Percentiles rank a stretch among this genome's conserved stretches.
Conservation (phyloP, 2,329 filamentous ascomycete genomes). For the Colletotrichum tamarilloi region DNA sequence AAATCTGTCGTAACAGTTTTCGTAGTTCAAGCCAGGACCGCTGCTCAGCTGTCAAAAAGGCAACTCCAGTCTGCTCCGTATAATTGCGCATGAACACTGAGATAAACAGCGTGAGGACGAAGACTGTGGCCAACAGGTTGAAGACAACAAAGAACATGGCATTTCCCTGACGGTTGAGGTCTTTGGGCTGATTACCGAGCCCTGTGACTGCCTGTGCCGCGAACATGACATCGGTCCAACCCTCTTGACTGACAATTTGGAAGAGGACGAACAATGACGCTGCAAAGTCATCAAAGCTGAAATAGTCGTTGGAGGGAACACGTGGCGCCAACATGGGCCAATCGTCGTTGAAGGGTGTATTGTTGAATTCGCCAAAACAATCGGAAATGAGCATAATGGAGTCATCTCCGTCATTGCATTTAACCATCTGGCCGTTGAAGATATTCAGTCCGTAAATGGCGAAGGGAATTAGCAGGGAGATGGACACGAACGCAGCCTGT, state of each 20-base stretch:
- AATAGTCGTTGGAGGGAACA: constrained; percentile 83
- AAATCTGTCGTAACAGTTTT: constrained; percentile 91
- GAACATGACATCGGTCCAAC: constrained; percentile 95
- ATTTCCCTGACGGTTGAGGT: constrained; percentile 80
- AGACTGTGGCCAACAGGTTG: constrained; percentile 95
- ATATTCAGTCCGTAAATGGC: constrained; percentile 95
- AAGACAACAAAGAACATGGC: constrained; percentile 95
- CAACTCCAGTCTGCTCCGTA: constrained; percentile 97
- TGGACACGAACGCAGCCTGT: constrained; percentile 86
- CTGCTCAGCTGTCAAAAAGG: constrained; percentile 94
- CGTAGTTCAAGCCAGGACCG: constrained; percentile 95
- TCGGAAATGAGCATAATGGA: constrained; percentile 70
- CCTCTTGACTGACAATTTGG: constrained; percentile 98
- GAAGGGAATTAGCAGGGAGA: constrained; percentile 95
- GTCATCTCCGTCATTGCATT: constrained; percentile 80
- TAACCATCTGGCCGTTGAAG: constrained; percentile 83
- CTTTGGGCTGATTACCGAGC: constrained; percentile 76
- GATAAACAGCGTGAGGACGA: constrained; percentile 96
- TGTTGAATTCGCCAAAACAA: constrained; percentile 87
- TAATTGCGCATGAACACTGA: constrained; percentile 99
- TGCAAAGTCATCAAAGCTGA: constrained; percentile 95
- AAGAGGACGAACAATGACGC: constrained; percentile 95
- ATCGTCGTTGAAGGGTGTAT: constrained; percentile 74
- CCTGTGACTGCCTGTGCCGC: constrained; percentile 85
- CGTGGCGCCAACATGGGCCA: constrained; percentile 90